Evolutionary conservation across 2,329 filamentous ascomycete species (phyloP).

Genomic region (Colletotrichum tamarilloi): DNA sequence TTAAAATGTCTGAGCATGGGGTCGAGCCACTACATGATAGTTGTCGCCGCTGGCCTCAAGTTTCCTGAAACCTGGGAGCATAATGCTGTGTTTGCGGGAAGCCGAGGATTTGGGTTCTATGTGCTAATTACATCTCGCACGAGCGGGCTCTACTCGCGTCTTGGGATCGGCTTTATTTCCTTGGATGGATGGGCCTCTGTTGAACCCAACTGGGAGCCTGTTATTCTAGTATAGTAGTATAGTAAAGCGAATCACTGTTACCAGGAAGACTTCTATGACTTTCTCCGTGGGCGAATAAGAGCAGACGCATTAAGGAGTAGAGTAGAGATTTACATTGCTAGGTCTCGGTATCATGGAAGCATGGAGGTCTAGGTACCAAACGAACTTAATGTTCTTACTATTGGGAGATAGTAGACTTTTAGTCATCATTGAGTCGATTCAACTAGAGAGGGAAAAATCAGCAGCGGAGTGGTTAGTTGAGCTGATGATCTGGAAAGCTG

Average conservation of each 20-base stretch:
- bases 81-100: background rate
- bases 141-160: background rate
- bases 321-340: background rate
- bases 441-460: background rate
- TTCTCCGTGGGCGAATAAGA: too few relatives aligned
- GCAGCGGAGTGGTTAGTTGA: background rate
- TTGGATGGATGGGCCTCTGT: background rate
- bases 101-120: background rate
- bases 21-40: background rate
- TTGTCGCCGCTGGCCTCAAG: background rate
- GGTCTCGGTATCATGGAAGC: background rate
- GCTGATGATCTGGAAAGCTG: background rate
- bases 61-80: background rate
- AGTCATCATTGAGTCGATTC: background rate
- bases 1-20: background rate
- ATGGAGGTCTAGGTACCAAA: background rate
- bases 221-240: background rate
- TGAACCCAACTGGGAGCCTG: background rate
- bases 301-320: background rate
- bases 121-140: background rate
- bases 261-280: too few relatives aligned
- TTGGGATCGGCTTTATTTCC: background rate
- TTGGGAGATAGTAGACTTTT: rapidly evolving
- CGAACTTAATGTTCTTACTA: background rate
- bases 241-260: too few relatives aligned